Evolutionary conservation across 1,139 yeast species (phyloP).

Genomic region (Nakaseomyces sp.): DNA sequence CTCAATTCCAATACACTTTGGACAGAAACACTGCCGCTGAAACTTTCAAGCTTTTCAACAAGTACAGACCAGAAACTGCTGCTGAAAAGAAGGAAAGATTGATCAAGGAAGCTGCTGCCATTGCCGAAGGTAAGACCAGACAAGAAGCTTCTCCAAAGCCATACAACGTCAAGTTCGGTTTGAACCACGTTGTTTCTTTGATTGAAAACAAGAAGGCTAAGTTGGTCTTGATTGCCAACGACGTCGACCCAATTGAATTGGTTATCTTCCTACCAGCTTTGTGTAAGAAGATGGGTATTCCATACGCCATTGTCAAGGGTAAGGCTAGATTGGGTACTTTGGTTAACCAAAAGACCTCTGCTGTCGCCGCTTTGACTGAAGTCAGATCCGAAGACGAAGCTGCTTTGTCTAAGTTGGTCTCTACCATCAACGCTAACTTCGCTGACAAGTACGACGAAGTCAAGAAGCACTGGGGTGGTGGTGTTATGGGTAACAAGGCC

Average conservation of each 20-base stretch:
- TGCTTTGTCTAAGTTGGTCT: constrained; percentile 82
- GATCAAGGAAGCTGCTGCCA: constrained; percentile 97
- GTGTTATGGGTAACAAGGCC: constrained; percentile 92
- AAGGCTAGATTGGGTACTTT: constrained; percentile 97
- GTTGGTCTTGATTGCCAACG: constrained; percentile 93
- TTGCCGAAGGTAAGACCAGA: constrained; percentile 94
- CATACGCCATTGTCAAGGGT: constrained; percentile 97
- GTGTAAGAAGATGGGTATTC: constrained; percentile 98
- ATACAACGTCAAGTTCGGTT: constrained; percentile 91
- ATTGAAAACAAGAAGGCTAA: constrained; percentile 97
- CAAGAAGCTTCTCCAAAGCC: constrained; percentile 96
- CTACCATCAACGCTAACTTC: constrained; percentile 90
- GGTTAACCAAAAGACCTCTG: constrained; percentile 93
- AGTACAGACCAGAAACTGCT: constrained; percentile 95
- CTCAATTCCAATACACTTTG: constrained; percentile 90
- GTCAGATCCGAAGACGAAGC: constrained; percentile 90
- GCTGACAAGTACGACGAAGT: constrained; percentile 84
- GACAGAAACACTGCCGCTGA: constrained; percentile 98
- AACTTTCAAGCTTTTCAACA: constrained; percentile 92
- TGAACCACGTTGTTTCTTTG: constrained; percentile 94
- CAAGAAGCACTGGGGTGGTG: constrained; percentile 99
- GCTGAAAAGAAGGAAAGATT: constrained; percentile 98
- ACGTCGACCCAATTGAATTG: constrained; percentile 97
- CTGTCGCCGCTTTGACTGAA: constrained; percentile 95
- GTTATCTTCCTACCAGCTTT: constrained; percentile 95